Percentiles rank a stretch among this genome's conserved stretches.
phyloP scores from a whole-genome alignment of 306 rosid species.

The Acacia crassicarpa region DNA sequence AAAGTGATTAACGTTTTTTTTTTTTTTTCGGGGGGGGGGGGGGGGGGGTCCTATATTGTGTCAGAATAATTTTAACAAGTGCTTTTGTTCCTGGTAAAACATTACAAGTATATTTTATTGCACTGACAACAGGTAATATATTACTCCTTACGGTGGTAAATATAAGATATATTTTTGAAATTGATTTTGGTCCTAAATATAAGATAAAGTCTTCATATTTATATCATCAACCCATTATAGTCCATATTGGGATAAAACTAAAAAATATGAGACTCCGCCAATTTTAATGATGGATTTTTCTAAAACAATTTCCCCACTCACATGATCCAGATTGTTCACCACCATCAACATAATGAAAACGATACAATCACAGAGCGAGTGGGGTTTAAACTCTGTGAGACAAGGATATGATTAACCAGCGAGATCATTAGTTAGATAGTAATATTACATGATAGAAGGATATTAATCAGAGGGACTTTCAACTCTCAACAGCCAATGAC shows the following conservation, averaged over 20 bases:
- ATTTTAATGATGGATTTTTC: background rate
- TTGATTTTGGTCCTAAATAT: too few species aligned
- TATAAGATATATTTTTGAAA: too few species aligned
- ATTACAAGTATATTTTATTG: too few species aligned
- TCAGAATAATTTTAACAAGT: too few species aligned
- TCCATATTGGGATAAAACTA: background rate
- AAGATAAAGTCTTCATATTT: too few species aligned
- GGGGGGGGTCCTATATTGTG: too few species aligned
- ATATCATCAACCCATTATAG: background rate
- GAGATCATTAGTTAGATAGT: background rate
- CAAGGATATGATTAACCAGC: background rate
- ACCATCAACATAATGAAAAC: background rate
- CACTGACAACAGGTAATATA: too few species aligned
- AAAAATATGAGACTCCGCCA: background rate
- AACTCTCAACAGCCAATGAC: conserved; percentile 12
- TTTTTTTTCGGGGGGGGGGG: too few species aligned
- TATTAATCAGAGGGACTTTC: background rate
- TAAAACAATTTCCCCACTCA: background rate
- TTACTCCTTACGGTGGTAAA: too few species aligned
- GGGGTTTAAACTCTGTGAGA: background rate
- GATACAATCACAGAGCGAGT: background rate
- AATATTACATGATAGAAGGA: background rate
- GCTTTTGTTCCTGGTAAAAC: too few species aligned
- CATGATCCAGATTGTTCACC: background rate
- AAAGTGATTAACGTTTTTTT: too few species aligned